phyloP scores from a whole-genome alignment of 1,284 basidiomycete species.

The Trichosporon sp. region DNA sequence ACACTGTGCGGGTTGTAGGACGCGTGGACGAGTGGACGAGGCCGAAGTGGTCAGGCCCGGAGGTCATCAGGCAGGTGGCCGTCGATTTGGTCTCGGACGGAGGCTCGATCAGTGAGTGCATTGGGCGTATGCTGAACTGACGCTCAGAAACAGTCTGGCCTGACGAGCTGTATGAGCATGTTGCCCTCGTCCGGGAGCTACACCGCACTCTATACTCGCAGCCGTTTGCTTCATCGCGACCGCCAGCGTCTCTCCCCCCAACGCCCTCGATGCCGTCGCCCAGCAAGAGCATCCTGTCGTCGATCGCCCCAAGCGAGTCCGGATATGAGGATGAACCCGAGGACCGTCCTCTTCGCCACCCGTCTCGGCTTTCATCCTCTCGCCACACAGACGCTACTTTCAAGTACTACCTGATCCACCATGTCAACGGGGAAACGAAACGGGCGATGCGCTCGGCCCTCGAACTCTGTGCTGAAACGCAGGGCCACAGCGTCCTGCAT shows the following conservation, averaged over 20 bases:
- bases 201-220: constrained; percentile 32
- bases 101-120: constrained; percentile 37
- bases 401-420: constrained; percentile 41
- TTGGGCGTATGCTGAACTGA: neutral
- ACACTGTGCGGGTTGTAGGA: constrained; percentile 38
- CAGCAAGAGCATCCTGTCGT: constrained; percentile 7
- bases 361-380: constrained; percentile 29
- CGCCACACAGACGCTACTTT: constrained; percentile 39
- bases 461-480: neutral
- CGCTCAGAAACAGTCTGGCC: constrained; percentile 35
- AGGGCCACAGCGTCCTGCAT: neutral
- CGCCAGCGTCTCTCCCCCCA: neutral
- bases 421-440: constrained; percentile 30
- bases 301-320: constrained; percentile 22
- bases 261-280: constrained; percentile 5
- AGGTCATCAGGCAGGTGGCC: constrained; percentile 35
- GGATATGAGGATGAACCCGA: constrained; percentile 13
- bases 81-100: constrained; percentile 32
- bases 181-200: constrained; percentile 22
- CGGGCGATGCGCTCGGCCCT: constrained; percentile 10
- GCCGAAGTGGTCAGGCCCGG: constrained; percentile 11
- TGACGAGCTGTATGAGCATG: constrained; percentile 33
- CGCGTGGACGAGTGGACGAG: constrained; percentile 35
- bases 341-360: constrained; percentile 37
- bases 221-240: constrained; percentile 30